Percentiles rank a stretch among this genome's conserved stretches.
These are phyloP conservation scores for Phaffomyces opuntiae DNA, from an alignment of 805 yeast genomes.

Conservation along the genomic window DNA sequence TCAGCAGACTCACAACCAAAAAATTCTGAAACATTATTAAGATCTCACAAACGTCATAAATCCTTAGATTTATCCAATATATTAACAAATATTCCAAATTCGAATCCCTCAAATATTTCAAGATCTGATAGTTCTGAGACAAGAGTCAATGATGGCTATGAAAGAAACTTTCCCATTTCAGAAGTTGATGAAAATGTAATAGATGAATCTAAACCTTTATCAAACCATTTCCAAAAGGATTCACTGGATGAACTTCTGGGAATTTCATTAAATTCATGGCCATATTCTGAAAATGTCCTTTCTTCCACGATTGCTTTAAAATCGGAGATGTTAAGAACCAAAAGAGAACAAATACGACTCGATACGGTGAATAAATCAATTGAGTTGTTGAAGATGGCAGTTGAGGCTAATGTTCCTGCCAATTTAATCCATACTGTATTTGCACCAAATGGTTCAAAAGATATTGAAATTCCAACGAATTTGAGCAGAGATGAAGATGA, in stretches of 20 bases:
- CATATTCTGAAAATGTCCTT: conserved; percentile 32
- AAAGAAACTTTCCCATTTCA: not conserved
- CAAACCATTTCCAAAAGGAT: not conserved
- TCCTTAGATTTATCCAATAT: conserved; percentile 8
- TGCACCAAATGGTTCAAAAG: conserved; percentile 5
- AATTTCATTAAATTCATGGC: conserved; percentile 22
- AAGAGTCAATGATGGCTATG: not conserved
- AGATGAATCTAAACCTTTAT: no score
- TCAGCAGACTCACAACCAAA: no score
- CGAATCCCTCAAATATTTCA: not conserved
- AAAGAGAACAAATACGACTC: conserved; percentile 28
- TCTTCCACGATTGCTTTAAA: conserved; percentile 28
- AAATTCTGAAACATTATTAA: not conserved
- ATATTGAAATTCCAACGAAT: not conserved
- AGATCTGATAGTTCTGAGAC: conserved; percentile 1
- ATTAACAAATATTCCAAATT: not conserved
- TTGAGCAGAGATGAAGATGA: not conserved
- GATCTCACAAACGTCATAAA: conserved; percentile 14
- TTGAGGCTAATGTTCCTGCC: conserved; percentile 28
- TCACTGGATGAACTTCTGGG: conserved; percentile 5
- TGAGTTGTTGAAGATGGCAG: conserved; percentile 31
- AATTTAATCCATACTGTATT: conserved; percentile 33
- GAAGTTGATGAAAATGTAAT: not conserved
- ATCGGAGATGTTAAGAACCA: conserved; percentile 35
- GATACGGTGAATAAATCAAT: conserved; percentile 26